phyloP scores from a whole-genome alignment of 257 asterid genomes.

The Striga asiatica region DNA sequence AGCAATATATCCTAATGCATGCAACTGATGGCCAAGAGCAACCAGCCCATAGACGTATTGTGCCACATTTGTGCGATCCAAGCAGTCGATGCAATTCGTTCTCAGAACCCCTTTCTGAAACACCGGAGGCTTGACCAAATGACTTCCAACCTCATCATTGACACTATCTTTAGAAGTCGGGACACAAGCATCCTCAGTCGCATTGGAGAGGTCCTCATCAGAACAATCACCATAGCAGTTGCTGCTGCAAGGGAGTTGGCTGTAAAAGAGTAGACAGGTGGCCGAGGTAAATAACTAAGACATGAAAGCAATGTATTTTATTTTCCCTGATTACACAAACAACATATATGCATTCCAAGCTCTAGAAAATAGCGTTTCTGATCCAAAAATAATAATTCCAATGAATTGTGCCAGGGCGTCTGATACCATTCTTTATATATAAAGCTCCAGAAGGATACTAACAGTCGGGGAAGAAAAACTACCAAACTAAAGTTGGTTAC shows the following conservation, averaged over 20 bases:
- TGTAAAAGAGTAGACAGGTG: conserved; percentile 16
- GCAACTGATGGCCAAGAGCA: conserved; percentile 75
- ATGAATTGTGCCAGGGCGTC: background rate
- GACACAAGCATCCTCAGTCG: conserved; percentile 10
- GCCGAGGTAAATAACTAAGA: conserved; percentile 1
- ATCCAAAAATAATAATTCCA: background rate
- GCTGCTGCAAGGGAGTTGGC: conserved; percentile 28
- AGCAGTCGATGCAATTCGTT: conserved; percentile 95
- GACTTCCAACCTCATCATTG: conserved; percentile 17
- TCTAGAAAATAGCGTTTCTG: background rate
- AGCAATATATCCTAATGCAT: conserved; percentile 53
- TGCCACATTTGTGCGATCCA: conserved; percentile 97
- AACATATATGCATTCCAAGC: background rate
- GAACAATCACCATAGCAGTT: conserved; percentile 25
- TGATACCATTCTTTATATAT: background rate
- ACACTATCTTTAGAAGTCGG: conserved; percentile 12
- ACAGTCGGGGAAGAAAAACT: background rate
- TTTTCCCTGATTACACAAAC: background rate
- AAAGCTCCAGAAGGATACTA: background rate
- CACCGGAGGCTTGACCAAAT: conserved; percentile 29
- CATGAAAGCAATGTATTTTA: background rate
- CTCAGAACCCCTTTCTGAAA: conserved; percentile 81
- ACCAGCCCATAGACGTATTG: conserved; percentile 85
- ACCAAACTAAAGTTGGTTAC: background rate
- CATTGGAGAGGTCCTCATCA: conserved; percentile 22